Conservation (phyloP, 2,329 filamentous ascomycete species). For the Trichoderma cornu-damae region DNA sequence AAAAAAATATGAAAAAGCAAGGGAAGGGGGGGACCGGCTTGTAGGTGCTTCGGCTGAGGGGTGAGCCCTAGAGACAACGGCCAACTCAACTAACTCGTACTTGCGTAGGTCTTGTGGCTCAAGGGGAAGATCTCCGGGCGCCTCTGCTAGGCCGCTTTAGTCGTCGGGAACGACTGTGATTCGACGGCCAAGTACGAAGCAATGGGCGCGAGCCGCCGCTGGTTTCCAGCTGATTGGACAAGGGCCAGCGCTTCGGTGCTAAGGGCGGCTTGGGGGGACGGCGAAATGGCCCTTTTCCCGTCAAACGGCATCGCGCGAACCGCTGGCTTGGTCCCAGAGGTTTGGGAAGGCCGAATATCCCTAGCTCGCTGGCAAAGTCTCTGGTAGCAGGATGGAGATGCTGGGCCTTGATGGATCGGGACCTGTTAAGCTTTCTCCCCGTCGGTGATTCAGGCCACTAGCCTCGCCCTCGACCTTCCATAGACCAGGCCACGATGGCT, state of each 20-base stretch:
- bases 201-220: conserved; percentile 6
- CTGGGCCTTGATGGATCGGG: conserved; percentile 14
- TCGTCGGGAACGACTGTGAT: conserved; percentile 18
- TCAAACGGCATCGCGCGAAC: conserved; percentile 14
- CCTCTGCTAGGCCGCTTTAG: conserved; percentile 20
- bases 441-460: conserved; percentile 12
- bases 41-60: neutral
- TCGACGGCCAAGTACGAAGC: conserved; percentile 13
- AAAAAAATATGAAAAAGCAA: neutral
- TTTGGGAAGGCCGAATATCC: conserved; percentile 8
- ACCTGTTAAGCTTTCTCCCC: conserved; percentile 17
- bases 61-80: conserved; percentile 3
- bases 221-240: conserved; percentile 18
- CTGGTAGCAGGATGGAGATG: conserved; percentile 3
- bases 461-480: neutral
- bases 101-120: conserved; percentile 16
- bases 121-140: conserved; percentile 20
- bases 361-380: conserved; percentile 8
- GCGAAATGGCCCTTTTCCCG: neutral
- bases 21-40: neutral
- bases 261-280: conserved; percentile 2
- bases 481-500: conserved; percentile 15
- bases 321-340: conserved; percentile 7
- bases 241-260: neutral
- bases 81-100: neutral